phyloP scores from a whole-genome alignment of 345 rosid species.

The Rhodomyrtus tomentosa region DNA sequence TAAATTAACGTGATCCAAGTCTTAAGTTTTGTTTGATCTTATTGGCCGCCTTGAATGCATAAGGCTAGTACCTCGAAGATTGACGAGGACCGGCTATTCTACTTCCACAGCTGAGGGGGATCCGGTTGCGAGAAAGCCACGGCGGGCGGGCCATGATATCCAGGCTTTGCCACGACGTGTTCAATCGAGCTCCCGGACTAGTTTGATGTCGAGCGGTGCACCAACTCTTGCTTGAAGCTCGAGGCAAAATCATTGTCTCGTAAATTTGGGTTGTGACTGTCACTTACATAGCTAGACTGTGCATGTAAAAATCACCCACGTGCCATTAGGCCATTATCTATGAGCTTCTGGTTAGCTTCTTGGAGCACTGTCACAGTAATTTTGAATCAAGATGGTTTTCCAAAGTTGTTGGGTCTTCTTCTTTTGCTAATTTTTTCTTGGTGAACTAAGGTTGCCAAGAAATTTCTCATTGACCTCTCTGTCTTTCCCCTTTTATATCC shows the following conservation, averaged over 20 bases:
- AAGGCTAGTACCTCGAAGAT: slow-evolving; percentile 91
- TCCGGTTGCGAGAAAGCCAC: slow-evolving; percentile 82
- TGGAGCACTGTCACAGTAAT: background rate
- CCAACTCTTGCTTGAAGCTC: slow-evolving; percentile 83
- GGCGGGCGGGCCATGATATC: slow-evolving; percentile 96
- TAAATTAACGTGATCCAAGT: background rate
- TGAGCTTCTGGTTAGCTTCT: background rate
- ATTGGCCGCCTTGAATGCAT: background rate
- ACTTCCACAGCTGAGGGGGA: slow-evolving; percentile 97
- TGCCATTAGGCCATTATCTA: background rate
- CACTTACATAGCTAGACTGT: background rate
- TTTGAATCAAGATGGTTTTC: background rate
- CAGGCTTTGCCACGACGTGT: slow-evolving; percentile 79
- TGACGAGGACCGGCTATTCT: slow-evolving; percentile 85
- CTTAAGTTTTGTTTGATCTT: background rate
- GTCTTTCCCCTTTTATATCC: background rate
- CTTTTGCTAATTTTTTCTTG: background rate
- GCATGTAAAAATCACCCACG: background rate
- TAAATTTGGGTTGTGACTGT: background rate
- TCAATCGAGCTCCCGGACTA: slow-evolving; percentile 94
- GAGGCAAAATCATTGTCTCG: slow-evolving; percentile 12
- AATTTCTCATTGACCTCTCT: background rate
- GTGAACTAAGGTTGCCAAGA: background rate
- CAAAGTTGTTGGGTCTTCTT: background rate
- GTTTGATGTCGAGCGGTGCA: slow-evolving; percentile 82